A percentile compares a stretch with the other conserved stretches of the same genome.
phyloP scores from a whole-genome alignment of 2,329 filamentous ascomycete genomes.

The Grosmannia huntii region DNA sequence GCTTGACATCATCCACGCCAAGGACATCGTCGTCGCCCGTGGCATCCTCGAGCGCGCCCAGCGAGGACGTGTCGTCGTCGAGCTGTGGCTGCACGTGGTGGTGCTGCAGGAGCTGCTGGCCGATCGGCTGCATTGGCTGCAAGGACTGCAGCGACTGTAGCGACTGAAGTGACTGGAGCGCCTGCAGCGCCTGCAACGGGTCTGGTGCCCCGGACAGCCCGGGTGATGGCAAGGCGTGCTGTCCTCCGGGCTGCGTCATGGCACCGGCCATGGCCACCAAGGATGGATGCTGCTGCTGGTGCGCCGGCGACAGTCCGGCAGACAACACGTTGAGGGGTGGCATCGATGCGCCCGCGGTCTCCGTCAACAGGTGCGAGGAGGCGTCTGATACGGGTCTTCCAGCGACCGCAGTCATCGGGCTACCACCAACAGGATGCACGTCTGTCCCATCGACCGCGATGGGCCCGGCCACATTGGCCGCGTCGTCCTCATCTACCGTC shows the following conservation, averaged over 20 bases:
- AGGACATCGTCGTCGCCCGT: constrained; percentile 3
- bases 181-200: neutral
- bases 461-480: neutral
- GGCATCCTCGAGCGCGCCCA: constrained; percentile 5
- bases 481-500: neutral
- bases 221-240: neutral
- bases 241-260: neutral
- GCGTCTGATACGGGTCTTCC: too few species aligned
- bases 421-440: neutral
- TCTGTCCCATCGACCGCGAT: neutral
- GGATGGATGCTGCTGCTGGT: too few species aligned
- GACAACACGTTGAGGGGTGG: neutral
- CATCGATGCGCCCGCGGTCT: neutral
- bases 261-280: too few species aligned
- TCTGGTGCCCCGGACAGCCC: neutral
- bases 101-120: neutral
- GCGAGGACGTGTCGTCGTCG: neutral
- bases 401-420: neutral
- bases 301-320: neutral
- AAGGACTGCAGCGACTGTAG: neutral
- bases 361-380: neutral
- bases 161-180: neutral
- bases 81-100: neutral
- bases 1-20: neutral
- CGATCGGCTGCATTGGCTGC: neutral